Evolutionary conservation across 345 rosid genomes (phyloP), one percentile per base, ranked within the genome.

Genomic region (Eucalyptus victrix): DNA sequence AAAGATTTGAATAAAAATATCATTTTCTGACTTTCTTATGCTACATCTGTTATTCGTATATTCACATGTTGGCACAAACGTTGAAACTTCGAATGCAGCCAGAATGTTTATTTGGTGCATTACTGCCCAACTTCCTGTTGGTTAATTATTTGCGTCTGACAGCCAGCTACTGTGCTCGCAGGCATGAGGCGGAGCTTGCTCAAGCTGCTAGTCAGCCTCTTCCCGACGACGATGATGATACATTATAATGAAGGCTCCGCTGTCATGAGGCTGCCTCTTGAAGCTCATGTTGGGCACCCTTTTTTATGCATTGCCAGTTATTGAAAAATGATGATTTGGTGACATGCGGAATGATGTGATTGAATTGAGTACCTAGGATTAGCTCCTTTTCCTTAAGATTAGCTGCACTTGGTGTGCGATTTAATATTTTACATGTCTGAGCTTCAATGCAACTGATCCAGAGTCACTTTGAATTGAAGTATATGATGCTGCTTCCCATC

Each of bases 101-200:
- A 72, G 81, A 51, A 34, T 72, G 14, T 69, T 17, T 32, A 32
- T 34, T 67, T 16, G 80, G 80, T 5, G 80, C 40, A 67, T 32
- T 16, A 17, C 23, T 32, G 17, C 23, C 12, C 50, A 62, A 45
- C 37, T 49, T 47, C 18, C 32, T 54, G 28, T 30, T 44, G 13
- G 50, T 34, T 54, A 45, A 28, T 45, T 86, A 34, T 54, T n/a
- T 49, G 69, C 24, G 3, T 62, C 54, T 87, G 37, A 56, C 47
- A 24, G 28, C 85, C 6, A 16, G 47, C 28, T 54, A 21, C 28
- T 80, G 4, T 34, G 15, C 23, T 80, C 26, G 69, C 92, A 97
- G 99, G 92, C 98, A 97, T 56, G 99, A 97, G 92, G 96, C 95
- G 11, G 99, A 97, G 90, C 97, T 97, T 23, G 95, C 92, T n/a